phyloP scores from a whole-genome alignment of 2,329 filamentous ascomycete species.

The Fusarium liriodendri region DNA sequence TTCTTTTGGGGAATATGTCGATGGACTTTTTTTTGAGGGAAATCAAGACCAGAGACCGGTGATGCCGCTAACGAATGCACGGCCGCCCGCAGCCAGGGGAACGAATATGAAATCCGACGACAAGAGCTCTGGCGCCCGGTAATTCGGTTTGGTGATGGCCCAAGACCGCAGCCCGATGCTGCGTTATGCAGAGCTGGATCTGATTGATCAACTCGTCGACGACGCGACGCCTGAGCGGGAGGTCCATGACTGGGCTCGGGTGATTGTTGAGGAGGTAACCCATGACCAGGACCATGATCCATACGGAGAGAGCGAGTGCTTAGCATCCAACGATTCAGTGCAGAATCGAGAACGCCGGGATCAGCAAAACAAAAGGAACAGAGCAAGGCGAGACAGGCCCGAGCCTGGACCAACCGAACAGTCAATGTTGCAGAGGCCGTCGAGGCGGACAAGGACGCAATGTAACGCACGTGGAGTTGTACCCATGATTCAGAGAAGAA shows the following conservation, averaged over 20 bases:
- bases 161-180: slow-evolving; percentile 1
- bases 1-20: slow-evolving; percentile 29
- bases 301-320: slow-evolving; percentile 7
- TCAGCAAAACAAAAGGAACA: slow-evolving; percentile 1
- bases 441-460: slow-evolving; percentile 20
- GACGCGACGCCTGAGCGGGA: not conserved
- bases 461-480: slow-evolving; percentile 24
- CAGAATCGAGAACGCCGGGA: slow-evolving; percentile 16
- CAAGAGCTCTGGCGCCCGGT: not conserved
- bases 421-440: not conserved
- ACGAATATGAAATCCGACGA: slow-evolving; percentile 25
- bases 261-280: slow-evolving; percentile 8
- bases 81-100: slow-evolving; percentile 17
- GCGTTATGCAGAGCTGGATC: not conserved
- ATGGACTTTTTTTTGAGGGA: slow-evolving; percentile 26
- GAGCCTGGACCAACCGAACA: slow-evolving; percentile 29
- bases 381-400: slow-evolving; percentile 26
- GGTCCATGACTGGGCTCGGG: slow-evolving; percentile 2
- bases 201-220: not conserved
- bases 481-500: slow-evolving; percentile 11
- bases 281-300: slow-evolving; percentile 4
- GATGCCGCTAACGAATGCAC: slow-evolving; percentile 38
- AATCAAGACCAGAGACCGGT: slow-evolving; percentile 24
- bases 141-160: slow-evolving; percentile 3
- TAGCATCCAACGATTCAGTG: slow-evolving; percentile 16